These are phyloP conservation scores for Blepharisma japonicum DNA, from an alignment of 73 alveolate species.

Conservation along the genomic window DNA sequence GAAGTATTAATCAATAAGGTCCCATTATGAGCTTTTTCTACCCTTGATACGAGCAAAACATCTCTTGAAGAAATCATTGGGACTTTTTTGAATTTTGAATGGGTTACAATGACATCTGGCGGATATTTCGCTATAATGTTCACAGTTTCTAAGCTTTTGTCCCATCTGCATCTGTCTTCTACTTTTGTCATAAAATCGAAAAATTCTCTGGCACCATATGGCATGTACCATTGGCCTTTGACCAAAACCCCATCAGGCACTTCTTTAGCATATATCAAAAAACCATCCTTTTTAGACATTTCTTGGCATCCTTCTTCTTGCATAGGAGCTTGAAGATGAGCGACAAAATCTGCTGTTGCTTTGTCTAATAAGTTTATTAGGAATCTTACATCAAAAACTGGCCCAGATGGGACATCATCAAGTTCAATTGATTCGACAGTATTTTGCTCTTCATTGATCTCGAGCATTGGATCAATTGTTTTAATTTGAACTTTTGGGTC, in stretches of 20 bases:
- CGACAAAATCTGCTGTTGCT: too few species aligned
- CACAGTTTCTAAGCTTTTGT: background rate
- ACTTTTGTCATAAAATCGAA: background rate
- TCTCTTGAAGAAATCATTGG: constrained; percentile 15
- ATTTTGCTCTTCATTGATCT: too few species aligned
- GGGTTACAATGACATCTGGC: background rate
- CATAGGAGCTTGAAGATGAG: too few species aligned
- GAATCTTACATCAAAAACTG: too few species aligned
- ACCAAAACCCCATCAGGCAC: background rate
- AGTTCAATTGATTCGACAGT: too few species aligned
- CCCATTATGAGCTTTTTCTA: constrained; percentile 17
- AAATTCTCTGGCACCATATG: background rate
- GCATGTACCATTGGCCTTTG: background rate
- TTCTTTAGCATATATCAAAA: background rate
- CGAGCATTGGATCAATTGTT: too few species aligned
- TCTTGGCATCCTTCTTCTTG: constrained; percentile 18
- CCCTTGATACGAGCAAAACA: background rate
- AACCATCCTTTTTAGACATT: background rate
- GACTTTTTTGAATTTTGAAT: background rate
- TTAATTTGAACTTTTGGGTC: too few species aligned
- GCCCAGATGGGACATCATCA: too few species aligned
- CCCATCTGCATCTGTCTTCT: constrained; percentile 1
- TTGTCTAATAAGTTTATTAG: too few species aligned
- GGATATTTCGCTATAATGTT: background rate
- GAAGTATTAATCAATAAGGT: background rate